Conservation (phyloP, 2,329 filamentous ascomycete species). For the Basipetospora sp. region DNA sequence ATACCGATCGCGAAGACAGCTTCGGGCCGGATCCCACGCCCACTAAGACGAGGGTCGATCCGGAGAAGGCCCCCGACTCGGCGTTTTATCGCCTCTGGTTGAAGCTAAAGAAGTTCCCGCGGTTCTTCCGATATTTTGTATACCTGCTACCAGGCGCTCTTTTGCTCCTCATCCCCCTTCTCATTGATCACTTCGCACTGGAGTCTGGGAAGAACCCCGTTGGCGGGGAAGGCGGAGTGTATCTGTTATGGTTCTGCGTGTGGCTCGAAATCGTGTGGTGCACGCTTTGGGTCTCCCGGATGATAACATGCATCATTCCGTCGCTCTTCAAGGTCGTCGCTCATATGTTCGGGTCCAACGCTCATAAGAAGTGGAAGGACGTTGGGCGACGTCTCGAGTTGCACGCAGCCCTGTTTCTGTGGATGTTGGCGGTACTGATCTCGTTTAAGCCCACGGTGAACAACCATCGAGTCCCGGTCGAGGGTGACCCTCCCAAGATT, state of each 20-base stretch:
- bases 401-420: slow-evolving; percentile 75
- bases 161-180: slow-evolving; percentile 30
- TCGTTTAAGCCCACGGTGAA: slow-evolving; percentile 76
- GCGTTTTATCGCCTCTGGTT: slow-evolving; percentile 26
- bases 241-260: slow-evolving; percentile 80
- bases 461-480: slow-evolving; percentile 28
- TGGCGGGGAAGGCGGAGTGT: slow-evolving; percentile 55
- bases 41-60: slow-evolving; percentile 8
- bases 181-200: slow-evolving; percentile 28
- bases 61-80: background rate
- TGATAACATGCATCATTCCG: slow-evolving; percentile 37
- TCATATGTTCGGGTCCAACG: slow-evolving; percentile 65
- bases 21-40: slow-evolving; percentile 4
- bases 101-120: slow-evolving; percentile 34
- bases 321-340: slow-evolving; percentile 36
- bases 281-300: slow-evolving; percentile 64
- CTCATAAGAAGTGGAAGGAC: slow-evolving; percentile 84
- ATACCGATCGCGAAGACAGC: background rate
- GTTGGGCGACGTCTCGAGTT: slow-evolving; percentile 75
- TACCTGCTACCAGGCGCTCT: slow-evolving; percentile 32
- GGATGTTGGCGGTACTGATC: slow-evolving; percentile 74
- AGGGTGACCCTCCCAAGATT: slow-evolving; percentile 11
- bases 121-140: slow-evolving; percentile 32
- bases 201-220: slow-evolving; percentile 30
- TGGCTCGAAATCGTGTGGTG: slow-evolving; percentile 93